Base-by-base conservation (phyloP, 257 asterid genomes). In the Scutellaria barbata region DNA sequence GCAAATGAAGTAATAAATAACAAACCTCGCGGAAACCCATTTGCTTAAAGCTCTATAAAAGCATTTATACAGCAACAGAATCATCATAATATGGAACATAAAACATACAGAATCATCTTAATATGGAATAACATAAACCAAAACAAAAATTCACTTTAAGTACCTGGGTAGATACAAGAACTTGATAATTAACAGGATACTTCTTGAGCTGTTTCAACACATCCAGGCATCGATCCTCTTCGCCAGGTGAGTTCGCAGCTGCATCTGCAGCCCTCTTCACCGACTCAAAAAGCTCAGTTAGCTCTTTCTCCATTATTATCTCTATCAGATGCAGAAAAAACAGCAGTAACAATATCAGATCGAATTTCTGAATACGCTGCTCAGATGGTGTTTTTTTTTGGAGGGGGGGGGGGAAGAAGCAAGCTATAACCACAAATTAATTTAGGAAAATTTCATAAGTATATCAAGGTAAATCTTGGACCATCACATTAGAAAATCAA, bases 151-250 rank as follows among this genome's bases (percentile, higher is more conserved):
- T 22, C 25, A 22, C 25, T 22, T 22, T 1, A 22, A 30, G 33
- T 69, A 90, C 98, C 97, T 90, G 94, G 8, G 96, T 85, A 63
- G 97, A 90, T 40, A 93, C 96, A 41, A 93, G 95, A 80, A 93
- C 84, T 43, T 89, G 87, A 79, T 93, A 93, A 81, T 80, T 90
- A 46, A 93, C 92, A 30, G 96, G 98, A 77, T 91, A 88, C 70
- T 81, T 74, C 84, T 87, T 88, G 68, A 94, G 98, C 68, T 39
- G 83, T 61, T 82, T 85, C 42, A 94, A 82, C 5, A 85, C 88
- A 43, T 94, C 92, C 9, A 94, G 71, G 74, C 96, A 89, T 14
- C 83, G 82, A 14, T 74, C 84, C 80, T 84, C 95, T 77, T 92
- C 96, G 41, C 73, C 90, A 1, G 90, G 81, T 4, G 89, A 83